Evolutionary conservation across 2,329 filamentous ascomycete genomes (phyloP).

Genomic region (Beauveria brongniartii): DNA sequence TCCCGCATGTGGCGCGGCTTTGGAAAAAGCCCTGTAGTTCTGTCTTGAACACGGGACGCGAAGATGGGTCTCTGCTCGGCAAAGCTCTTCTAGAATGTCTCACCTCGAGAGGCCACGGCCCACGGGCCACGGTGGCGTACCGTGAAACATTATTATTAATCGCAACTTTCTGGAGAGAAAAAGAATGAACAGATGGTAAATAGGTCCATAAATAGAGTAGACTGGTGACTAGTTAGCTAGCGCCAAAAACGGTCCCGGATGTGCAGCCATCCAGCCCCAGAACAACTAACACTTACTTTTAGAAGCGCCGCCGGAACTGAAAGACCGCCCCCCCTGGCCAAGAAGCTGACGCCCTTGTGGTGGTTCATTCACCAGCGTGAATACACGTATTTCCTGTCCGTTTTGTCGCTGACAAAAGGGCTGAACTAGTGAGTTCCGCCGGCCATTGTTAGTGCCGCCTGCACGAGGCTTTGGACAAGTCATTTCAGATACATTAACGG

Average conservation of each 20-base stretch:
- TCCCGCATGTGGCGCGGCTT: no score
- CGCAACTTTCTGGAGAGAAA: not conserved
- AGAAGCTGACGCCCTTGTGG: not conserved
- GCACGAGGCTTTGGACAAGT: not conserved
- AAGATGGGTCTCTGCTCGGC: no score
- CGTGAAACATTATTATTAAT: not conserved
- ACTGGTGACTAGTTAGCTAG: not conserved
- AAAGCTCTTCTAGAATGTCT: constrained; percentile 2
- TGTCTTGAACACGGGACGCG: not conserved
- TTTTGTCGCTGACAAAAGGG: not conserved
- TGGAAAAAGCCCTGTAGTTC: not conserved
- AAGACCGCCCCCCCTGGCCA: not conserved
- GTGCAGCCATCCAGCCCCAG: not conserved
- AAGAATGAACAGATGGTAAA: no score
- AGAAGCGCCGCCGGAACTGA: not conserved
- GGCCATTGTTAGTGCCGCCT: not conserved
- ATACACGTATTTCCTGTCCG: not conserved
- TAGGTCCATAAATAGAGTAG: no score
- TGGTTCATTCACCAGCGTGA: not conserved
- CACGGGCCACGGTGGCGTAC: no score
- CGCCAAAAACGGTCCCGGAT: not conserved
- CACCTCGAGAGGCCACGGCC: not conserved
- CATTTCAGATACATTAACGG: not conserved
- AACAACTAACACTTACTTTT: not conserved
- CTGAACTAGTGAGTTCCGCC: not conserved